Percentiles rank a stretch among this genome's conserved stretches.
Conservation (phyloP, 2,329 filamentous ascomycete genomes). For the Onygenales sp. region DNA sequence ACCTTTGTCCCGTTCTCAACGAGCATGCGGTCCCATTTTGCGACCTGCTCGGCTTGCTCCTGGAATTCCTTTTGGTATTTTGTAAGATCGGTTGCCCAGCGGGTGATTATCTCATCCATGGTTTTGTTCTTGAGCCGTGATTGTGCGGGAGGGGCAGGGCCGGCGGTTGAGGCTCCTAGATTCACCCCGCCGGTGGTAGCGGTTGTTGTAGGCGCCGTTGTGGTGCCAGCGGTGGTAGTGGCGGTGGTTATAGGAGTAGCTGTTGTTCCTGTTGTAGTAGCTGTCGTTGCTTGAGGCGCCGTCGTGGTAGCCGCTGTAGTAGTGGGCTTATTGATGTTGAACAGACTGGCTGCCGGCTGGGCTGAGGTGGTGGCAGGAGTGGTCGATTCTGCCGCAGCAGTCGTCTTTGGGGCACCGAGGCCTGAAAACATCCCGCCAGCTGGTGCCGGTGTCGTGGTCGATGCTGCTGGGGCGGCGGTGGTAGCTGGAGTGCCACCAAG, state of each 20-base stretch:
- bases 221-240: conserved; percentile 18
- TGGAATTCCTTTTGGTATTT: conserved; percentile 98
- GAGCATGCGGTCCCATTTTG: conserved; percentile 81
- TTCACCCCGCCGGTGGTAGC: conserved; percentile 24
- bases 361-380: conserved; percentile 18
- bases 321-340: conserved; percentile 20
- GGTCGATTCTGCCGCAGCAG: conserved; percentile 16
- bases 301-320: conserved; percentile 13
- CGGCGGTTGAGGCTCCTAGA: conserved; percentile 65
- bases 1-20: conserved; percentile 95
- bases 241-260: conserved; percentile 23
- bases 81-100: conserved; percentile 89
- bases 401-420: conserved; percentile 16
- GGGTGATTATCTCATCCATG: conserved; percentile 96
- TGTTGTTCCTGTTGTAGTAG: conserved; percentile 15
- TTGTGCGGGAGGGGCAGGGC: conserved; percentile 67
- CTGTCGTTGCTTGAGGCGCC: conserved; percentile 15
- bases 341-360: conserved; percentile 11
- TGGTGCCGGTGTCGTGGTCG: conserved; percentile 11
- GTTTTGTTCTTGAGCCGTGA: conserved; percentile 95
- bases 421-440: conserved; percentile 20
- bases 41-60: conserved; percentile 75
- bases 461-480: conserved; percentile 4
- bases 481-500: conserved; percentile 6
- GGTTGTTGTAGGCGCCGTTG: conserved; percentile 21